Base-by-base conservation (phyloP, 2,329 filamentous ascomycete species). In the Diaporthe citrichinensis region DNA sequence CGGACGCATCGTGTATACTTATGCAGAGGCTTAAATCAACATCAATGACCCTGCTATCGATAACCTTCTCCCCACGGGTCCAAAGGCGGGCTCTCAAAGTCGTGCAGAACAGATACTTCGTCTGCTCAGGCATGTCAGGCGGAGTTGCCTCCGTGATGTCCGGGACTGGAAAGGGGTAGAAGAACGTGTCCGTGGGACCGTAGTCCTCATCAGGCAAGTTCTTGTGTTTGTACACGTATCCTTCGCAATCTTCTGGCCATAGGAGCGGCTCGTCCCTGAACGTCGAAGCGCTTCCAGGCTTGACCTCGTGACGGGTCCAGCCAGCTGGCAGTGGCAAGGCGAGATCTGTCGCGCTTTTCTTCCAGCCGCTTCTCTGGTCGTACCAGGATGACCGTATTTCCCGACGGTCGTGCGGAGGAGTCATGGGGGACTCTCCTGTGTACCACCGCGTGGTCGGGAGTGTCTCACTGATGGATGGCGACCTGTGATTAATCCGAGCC, bases 391-490 rank as follows among this genome's bases (percentile, higher is more conserved):
- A 51, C 3, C 41, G 41, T 51, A 62, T 62, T 44, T 20, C 20
- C 7, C 71, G 55, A 9, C 71, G 41, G 4, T 6, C 23, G 2
- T 28, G n/a, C 12, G 15, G 55, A 9, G 20, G 23, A 17, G 39
- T n/a, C 5, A 8, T 51, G 23, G 58, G n/a, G 12, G 36, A 71
- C 7, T 31, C 28, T 25, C 51, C 39, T 0, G 72, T 74, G 34
- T 14, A 68, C 72, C 72, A 74, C 20, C 36, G 28, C 15, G 72
- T 68, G 4, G 58, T 17, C 10, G 72, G 72, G 20, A 74, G 12
- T 12, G 61, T 74, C 28, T 53, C 49, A 3, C 53, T 46, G 23
- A 73, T 61, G 4, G 20, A 10, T 7, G 5, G 23, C 15, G 15
- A 9, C 34, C 25, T 28, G 15, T 44, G 25, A 5, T 34, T n/a